phyloP scores from a whole-genome alignment of 805 yeast species.

The Priceomyces melissophilus region DNA sequence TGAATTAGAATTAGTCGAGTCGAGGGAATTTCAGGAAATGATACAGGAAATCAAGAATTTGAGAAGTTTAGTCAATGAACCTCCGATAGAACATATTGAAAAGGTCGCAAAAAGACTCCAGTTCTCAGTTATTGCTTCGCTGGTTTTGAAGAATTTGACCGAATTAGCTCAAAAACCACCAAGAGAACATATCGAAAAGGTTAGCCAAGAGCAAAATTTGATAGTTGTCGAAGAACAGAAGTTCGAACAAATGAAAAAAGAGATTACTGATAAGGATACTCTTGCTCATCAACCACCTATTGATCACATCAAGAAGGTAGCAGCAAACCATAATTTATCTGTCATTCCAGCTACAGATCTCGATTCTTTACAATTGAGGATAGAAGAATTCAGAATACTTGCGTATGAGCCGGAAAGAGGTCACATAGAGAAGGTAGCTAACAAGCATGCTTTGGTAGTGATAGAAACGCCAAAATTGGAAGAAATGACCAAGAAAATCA shows the following conservation, averaged over 20 bases:
- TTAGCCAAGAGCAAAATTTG: too few relatives aligned
- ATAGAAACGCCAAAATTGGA: constrained; percentile 9
- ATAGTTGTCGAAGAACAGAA: constrained; percentile 33
- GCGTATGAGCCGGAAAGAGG: constrained; percentile 11
- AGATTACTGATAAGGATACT: constrained; percentile 10
- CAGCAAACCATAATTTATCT: constrained; percentile 11
- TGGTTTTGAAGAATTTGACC: constrained; percentile 21
- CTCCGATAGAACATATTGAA: constrained; percentile 17
- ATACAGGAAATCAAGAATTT: constrained; percentile 13
- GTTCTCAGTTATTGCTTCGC: constrained; percentile 10
- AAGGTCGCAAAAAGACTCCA: constrained; percentile 13
- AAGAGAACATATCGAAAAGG: neutral
- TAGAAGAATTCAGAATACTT: constrained; percentile 6
- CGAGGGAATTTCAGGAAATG: neutral
- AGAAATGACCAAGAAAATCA: neutral
- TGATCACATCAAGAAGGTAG: constrained; percentile 12
- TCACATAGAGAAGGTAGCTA: constrained; percentile 17
- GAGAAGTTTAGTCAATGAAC: constrained; percentile 26
- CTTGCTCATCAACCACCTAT: constrained; percentile 19
- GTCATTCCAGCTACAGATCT: constrained; percentile 7
- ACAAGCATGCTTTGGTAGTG: constrained; percentile 19
- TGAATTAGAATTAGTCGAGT: neutral
- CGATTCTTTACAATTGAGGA: constrained; percentile 7
- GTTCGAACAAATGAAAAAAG: constrained; percentile 26
- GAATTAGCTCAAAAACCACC: constrained; percentile 20